A percentile compares a stretch with the other conserved stretches of the same genome.
Conservation (phyloP, 179 eudicot genomes). For the Nepenthes alata region DNA sequence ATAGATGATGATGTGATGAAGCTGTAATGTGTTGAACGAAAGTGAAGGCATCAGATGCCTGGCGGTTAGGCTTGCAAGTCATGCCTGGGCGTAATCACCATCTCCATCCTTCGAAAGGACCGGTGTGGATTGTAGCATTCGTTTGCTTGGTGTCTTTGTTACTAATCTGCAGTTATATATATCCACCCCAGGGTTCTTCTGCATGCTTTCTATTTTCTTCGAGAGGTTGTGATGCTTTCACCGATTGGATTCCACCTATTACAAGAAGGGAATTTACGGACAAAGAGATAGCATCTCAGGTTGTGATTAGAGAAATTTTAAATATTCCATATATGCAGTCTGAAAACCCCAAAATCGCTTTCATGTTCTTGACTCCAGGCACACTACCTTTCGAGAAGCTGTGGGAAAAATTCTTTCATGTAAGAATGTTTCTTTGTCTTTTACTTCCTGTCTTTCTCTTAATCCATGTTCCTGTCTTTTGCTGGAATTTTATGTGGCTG, state of each 20-base stretch:
- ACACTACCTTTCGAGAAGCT: conserved; percentile 76
- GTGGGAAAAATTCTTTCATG: conserved; percentile 84
- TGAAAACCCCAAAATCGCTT: conserved; percentile 62
- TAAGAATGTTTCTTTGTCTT: conserved; percentile 18
- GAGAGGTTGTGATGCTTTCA: conserved; percentile 55
- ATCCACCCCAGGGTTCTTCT: conserved; percentile 61
- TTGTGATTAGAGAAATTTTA: conserved; percentile 57
- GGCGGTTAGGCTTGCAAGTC: conserved; percentile 61
- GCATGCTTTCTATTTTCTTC: conserved; percentile 81
- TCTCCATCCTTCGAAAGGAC: conserved; percentile 54
- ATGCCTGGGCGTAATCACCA: conserved; percentile 44
- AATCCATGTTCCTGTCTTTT: background rate
- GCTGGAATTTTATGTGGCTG: too few relatives aligned
- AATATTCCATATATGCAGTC: conserved; percentile 27
- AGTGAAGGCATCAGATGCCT: conserved; percentile 54
- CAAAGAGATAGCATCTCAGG: conserved; percentile 74
- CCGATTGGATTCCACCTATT: conserved; percentile 67
- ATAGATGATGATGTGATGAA: conserved; percentile 4
- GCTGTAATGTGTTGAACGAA: conserved; percentile 25
- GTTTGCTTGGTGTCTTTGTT: conserved; percentile 59
- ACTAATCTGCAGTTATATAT: conserved; percentile 68
- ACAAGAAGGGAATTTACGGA: conserved; percentile 58
- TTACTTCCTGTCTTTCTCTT: background rate
- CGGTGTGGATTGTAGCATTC: conserved; percentile 76
- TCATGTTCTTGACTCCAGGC: conserved; percentile 82